phyloP scores from a whole-genome alignment of 495 filamentous ascomycete genomes.

The Thermothielavioides terrestris region DNA sequence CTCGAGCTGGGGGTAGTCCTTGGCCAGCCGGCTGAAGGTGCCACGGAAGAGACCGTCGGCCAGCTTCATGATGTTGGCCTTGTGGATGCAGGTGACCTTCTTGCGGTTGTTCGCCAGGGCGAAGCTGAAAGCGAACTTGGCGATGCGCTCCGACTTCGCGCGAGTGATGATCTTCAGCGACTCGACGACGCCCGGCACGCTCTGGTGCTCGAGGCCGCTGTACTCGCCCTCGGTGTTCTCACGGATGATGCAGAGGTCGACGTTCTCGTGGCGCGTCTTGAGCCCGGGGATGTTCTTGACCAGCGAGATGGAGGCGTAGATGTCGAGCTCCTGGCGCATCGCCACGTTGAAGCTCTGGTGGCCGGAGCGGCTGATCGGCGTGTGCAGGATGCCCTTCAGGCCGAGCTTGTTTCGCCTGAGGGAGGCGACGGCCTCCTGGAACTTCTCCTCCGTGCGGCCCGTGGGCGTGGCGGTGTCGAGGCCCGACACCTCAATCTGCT shows the following conservation, averaged over 20 bases:
- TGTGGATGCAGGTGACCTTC: constrained; percentile 99
- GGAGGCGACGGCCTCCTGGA: constrained; percentile 88
- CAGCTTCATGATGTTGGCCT: constrained; percentile 99
- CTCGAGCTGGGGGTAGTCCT: constrained; percentile 88
- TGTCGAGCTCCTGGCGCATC: constrained; percentile 96
- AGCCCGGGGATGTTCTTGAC: constrained; percentile 99
- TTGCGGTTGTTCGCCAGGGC: constrained; percentile 95
- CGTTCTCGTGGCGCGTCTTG: constrained; percentile 88
- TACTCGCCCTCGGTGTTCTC: constrained; percentile 99
- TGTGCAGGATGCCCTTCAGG: constrained; percentile 94
- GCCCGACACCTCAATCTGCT: constrained; percentile 94
- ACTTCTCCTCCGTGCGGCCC: constrained; percentile 87
- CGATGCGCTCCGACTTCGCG: constrained; percentile 95
- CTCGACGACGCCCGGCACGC: constrained; percentile 92
- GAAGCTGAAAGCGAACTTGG: constrained; percentile 96
- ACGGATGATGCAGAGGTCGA: constrained; percentile 98
- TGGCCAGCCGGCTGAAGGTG: constrained; percentile 86
- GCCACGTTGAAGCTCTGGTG: constrained; percentile 99
- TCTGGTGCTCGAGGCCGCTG: constrained; percentile 96
- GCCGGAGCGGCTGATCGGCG: constrained; percentile 89
- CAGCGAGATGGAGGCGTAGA: constrained; percentile 94
- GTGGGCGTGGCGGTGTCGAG: constrained; percentile 64
- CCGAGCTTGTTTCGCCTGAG: constrained; percentile 97
- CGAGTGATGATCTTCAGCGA: constrained; percentile 99
- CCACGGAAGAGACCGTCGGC: constrained; percentile 97